Evolutionary conservation across 2,329 filamentous ascomycete species (phyloP).

Genomic region (Penicillium fuscoglaucum): DNA sequence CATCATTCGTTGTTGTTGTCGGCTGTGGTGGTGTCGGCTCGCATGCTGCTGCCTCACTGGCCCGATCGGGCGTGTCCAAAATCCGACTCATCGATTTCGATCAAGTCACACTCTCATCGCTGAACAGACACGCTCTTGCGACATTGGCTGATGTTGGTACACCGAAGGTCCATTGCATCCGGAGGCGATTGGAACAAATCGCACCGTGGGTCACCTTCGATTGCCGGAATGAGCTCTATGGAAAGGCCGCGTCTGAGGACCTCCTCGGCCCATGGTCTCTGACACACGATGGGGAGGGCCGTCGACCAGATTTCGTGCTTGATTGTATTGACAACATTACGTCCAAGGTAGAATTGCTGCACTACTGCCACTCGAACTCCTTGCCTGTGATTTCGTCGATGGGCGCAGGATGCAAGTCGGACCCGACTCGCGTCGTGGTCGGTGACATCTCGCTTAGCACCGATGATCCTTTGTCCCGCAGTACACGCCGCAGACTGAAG

Average conservation of each 20-base stretch:
- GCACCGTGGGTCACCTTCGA: conserved; percentile 92
- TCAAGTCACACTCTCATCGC: conserved; percentile 88
- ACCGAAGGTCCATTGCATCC: conserved; percentile 84
- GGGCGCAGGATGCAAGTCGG: conserved; percentile 93
- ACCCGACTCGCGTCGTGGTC: conserved; percentile 78
- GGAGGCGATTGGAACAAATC: conserved; percentile 77
- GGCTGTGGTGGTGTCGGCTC: conserved; percentile 94
- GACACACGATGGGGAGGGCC: conserved; percentile 45
- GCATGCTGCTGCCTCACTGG: conserved; percentile 81
- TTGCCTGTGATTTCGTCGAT: conserved; percentile 89
- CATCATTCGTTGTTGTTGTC: conserved; percentile 82
- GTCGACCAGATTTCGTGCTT: conserved; percentile 79
- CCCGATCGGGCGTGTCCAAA: conserved; percentile 83
- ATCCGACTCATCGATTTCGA: conserved; percentile 94
- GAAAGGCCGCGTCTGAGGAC: conserved; percentile 61
- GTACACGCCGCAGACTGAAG: conserved; percentile 78
- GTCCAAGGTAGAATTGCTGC: conserved; percentile 85
- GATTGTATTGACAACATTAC: conserved; percentile 99
- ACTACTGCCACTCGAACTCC: conserved; percentile 77
- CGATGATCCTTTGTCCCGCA: conserved; percentile 84
- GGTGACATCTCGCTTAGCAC: conserved; percentile 87
- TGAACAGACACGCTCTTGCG: conserved; percentile 95
- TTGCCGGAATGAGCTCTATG: conserved; percentile 79
- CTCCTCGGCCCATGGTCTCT: conserved; percentile 67
- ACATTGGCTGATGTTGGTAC: conserved; percentile 91